These are phyloP conservation scores for Blepharisma japonicum DNA, from an alignment of 73 alveolate genomes.

Conservation along the genomic window DNA sequence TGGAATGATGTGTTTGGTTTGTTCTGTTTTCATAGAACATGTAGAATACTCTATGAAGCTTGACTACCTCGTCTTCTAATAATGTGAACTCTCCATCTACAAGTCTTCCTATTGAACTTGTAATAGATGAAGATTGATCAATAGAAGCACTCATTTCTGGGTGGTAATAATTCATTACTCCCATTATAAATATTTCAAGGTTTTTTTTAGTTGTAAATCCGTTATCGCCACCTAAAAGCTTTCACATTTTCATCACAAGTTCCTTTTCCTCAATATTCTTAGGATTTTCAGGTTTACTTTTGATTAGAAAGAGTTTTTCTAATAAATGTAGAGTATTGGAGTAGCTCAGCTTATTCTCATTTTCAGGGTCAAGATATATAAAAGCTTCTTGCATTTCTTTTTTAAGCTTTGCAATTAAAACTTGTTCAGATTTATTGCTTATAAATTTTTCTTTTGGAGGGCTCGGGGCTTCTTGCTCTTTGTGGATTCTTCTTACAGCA, in stretches of 20 bases:
- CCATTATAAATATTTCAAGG: neutral
- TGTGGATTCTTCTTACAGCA: constrained; percentile 18
- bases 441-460: neutral
- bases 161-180: neutral
- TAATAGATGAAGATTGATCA: neutral
- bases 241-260: neutral
- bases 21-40: constrained; percentile 11
- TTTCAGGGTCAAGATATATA: neutral
- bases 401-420: neutral
- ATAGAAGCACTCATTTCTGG: neutral
- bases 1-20: neutral
- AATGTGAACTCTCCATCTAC: neutral
- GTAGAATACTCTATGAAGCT: neutral
- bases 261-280: neutral
- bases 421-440: neutral
- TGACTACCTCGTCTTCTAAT: neutral
- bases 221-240: neutral
- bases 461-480: neutral
- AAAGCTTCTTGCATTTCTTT: constrained; percentile 21
- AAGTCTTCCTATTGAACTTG: neutral
- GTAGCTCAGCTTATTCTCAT: neutral
- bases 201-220: neutral
- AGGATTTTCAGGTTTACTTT: neutral
- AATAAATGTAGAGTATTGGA: too few species aligned
- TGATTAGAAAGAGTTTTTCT: neutral